A percentile compares a stretch with the other conserved stretches of the same genome.
These are phyloP conservation scores for Kurtzmaniella quercitrusa DNA, from an alignment of 1,139 yeast species.

Conservation along the genomic window DNA sequence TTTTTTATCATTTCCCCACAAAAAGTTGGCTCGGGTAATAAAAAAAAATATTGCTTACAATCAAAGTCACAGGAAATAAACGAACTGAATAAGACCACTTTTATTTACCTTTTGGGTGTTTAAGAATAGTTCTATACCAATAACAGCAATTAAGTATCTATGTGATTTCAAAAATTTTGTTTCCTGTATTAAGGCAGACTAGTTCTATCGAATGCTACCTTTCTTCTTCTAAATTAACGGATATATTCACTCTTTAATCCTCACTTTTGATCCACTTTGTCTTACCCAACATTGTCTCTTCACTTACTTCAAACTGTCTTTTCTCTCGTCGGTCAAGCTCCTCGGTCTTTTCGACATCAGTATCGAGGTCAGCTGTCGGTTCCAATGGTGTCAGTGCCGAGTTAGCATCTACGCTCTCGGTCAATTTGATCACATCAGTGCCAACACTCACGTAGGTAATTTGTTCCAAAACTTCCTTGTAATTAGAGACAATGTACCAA, in stretches of 20 bases:
- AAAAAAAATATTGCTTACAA: background rate
- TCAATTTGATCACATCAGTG: slow-evolving; percentile 25
- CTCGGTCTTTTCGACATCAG: slow-evolving; percentile 10
- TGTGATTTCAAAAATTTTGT: too few relatives aligned
- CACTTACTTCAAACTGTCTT: slow-evolving; percentile 18
- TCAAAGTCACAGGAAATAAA: background rate
- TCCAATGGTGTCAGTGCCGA: slow-evolving; percentile 8
- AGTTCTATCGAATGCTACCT: too few relatives aligned
- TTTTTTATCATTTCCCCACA: slow-evolving; percentile 7
- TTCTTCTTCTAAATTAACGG: background rate
- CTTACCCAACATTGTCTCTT: slow-evolving; percentile 6
- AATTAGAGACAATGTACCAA: slow-evolving; percentile 44
- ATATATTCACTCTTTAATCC: background rate
- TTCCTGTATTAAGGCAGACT: too few relatives aligned
- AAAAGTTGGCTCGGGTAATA: background rate
- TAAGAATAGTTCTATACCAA: too few relatives aligned
- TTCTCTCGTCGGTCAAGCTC: slow-evolving; percentile 13
- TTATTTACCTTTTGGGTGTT: too few relatives aligned
- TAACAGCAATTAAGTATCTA: too few relatives aligned
- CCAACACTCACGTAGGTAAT: slow-evolving; percentile 30
- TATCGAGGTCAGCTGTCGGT: slow-evolving; percentile 5
- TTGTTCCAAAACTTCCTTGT: slow-evolving; percentile 31
- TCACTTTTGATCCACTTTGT: slow-evolving; percentile 2
- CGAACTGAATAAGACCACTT: too few relatives aligned
- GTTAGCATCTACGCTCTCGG: slow-evolving; percentile 16